These are phyloP conservation scores for Penicillium waksmanii DNA, from an alignment of 495 filamentous ascomycete species.

Conservation along the genomic window DNA sequence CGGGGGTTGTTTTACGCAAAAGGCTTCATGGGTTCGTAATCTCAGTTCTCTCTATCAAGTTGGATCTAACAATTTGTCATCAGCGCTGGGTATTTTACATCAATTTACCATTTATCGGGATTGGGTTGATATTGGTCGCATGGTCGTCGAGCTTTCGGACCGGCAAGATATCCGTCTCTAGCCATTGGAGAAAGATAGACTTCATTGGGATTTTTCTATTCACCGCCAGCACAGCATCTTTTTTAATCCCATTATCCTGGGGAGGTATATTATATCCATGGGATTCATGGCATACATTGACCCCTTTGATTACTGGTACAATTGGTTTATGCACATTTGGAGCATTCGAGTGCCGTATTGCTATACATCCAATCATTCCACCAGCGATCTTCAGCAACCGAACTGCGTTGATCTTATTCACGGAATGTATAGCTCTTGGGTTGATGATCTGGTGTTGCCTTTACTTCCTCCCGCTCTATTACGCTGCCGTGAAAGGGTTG, in stretches of 20 bases:
- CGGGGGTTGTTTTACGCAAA: constrained; percentile 65
- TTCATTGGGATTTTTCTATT: constrained; percentile 60
- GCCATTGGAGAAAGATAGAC: constrained; percentile 54
- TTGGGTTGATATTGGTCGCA: constrained; percentile 41
- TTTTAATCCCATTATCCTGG: constrained; percentile 52
- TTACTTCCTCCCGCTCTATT: constrained; percentile 51
- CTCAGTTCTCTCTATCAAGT: too few relatives aligned
- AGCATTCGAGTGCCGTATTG: constrained; percentile 46
- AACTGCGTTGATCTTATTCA: constrained; percentile 42
- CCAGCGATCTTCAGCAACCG: constrained; percentile 47
- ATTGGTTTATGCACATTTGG: constrained; percentile 44
- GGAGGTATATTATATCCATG: constrained; percentile 50
- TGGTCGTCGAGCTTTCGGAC: constrained; percentile 48
- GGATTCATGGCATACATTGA: constrained; percentile 51
- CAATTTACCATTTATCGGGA: constrained; percentile 53
- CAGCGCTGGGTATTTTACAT: constrained; percentile 54
- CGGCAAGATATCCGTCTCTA: constrained; percentile 26
- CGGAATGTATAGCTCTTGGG: constrained; percentile 42
- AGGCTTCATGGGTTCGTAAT: constrained; percentile 63
- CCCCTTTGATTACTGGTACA: constrained; percentile 58
- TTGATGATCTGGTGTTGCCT: constrained; percentile 49
- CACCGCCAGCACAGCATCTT: constrained; percentile 41
- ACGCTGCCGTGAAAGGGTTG: constrained; percentile 51
- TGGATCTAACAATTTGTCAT: constrained; percentile 7
- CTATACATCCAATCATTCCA: constrained; percentile 49